Evolutionary conservation across 768 basidiomycete species (phyloP), one percentile per base, ranked within the genome.

Genomic region (Boletus rubroflammeus): DNA sequence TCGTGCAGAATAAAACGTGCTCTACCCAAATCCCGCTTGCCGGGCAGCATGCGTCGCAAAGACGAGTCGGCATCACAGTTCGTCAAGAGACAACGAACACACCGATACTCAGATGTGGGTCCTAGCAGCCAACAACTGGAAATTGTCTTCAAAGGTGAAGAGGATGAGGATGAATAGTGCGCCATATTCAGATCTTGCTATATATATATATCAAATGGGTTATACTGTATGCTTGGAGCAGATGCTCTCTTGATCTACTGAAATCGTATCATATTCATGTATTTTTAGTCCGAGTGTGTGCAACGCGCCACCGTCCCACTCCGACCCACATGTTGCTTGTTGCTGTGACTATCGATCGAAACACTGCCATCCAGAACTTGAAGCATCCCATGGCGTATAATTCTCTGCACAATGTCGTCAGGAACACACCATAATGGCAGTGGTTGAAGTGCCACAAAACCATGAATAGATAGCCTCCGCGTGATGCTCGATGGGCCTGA

Each of bases 1-100:
- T 42, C 41, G 6, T 23, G 39, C 13, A 60, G 68, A 39, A 62
- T 64, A 47, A 70, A 70, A 54, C 70, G 68, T 28, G 56, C 66
- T 17, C 53, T 70, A 17, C 68, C 68, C 17, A 68, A 38, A 51
- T 59, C 58, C 39, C 65, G 64, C 31, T 31, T 59, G 50, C 48
- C 58, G 11, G 39, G 21, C 9, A 9, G 15, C 7, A 36, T 36
- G n/a, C 54, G 45, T 17, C 40, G 32, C 54, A 54, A 43, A 46
- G 52, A 57, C 17, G 58, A 52, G 3, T 13, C 47, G 17, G 25
- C 23, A 3, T 34, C 56, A 19, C 60, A 53, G 19, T 29, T 51
- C 1, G 13, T 46, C 43, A 70, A 70, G 56, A 66, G 62, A n/a
- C 68, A 50, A 47, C 70, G 68, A 50, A 60, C 46, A 13, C 32